Percentiles rank a stretch among this genome's conserved stretches.
Evolutionary conservation across 805 yeast genomes (phyloP).

Genomic region (Martiniozyma abietophila): DNA sequence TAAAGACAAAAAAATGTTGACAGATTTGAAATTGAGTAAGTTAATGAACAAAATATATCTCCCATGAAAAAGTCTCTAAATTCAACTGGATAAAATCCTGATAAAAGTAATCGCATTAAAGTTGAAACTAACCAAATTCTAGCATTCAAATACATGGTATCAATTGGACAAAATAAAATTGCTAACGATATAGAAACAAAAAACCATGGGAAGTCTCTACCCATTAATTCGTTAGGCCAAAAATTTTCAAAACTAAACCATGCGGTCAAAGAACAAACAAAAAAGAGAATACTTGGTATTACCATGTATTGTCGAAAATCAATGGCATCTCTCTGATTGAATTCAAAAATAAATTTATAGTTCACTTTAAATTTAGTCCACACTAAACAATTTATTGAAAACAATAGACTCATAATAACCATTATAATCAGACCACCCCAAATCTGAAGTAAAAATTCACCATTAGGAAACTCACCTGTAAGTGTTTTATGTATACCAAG

Average conservation of each 20-base stretch:
- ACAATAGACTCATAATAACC: conserved; percentile 48
- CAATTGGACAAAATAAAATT: conserved; percentile 53
- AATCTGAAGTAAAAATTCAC: conserved; percentile 59
- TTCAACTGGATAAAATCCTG: conserved; percentile 92
- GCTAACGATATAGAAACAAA: conserved; percentile 46
- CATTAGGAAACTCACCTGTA: conserved; percentile 39
- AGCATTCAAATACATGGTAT: conserved; percentile 46
- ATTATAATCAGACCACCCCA: conserved; percentile 87
- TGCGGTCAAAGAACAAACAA: conserved; percentile 48
- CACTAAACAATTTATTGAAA: conserved; percentile 58
- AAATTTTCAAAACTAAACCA: conserved; percentile 72
- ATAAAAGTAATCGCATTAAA: conserved; percentile 58
- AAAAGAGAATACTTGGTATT: conserved; percentile 51
- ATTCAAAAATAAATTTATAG: conserved; percentile 87
- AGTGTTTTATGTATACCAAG: conserved; percentile 30
- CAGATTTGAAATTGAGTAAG: conserved; percentile 79
- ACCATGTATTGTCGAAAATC: conserved; percentile 59
- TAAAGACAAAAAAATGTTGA: conserved; percentile 83
- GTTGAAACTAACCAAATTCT: conserved; percentile 73
- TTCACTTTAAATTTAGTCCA: conserved; percentile 75
- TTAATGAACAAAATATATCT: conserved; percentile 80
- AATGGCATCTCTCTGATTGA: conserved; percentile 57
- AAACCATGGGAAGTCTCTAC: conserved; percentile 73
- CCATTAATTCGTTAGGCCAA: conserved; percentile 52
- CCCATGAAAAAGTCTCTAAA: conserved; percentile 91